Evolutionary conservation across 108 stramenopile genomes (phyloP).

Genomic region (Cyclotella sp.): DNA sequence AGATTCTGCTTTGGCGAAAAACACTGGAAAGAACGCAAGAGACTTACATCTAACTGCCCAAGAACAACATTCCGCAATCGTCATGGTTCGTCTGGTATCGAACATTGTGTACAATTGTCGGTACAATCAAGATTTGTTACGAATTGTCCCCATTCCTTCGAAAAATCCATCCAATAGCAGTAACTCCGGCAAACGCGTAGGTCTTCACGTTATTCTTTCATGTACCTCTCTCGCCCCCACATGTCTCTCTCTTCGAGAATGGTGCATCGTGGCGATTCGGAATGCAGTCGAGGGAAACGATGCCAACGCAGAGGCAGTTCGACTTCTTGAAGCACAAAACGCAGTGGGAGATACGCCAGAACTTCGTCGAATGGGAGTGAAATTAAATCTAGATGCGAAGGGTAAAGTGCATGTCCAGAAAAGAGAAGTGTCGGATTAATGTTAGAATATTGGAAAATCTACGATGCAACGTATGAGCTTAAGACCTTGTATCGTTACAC

Average conservation of each 20-base stretch:
- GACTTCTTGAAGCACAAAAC: slow-evolving; percentile 73
- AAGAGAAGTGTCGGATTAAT: slow-evolving; percentile 2
- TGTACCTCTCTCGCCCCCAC: slow-evolving; percentile 74
- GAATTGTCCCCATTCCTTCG: slow-evolving; percentile 57
- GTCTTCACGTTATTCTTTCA: slow-evolving; percentile 78
- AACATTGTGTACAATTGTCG: slow-evolving; percentile 76
- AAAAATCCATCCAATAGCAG: neutral
- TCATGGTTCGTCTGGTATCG: slow-evolving; percentile 71
- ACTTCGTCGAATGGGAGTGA: slow-evolving; percentile 68
- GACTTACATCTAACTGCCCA: slow-evolving; percentile 58
- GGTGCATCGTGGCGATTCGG: slow-evolving; percentile 86
- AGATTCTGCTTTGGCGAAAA: slow-evolving; percentile 57
- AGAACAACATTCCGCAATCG: slow-evolving; percentile 63
- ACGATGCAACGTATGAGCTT: no score
- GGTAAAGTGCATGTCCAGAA: slow-evolving; percentile 68
- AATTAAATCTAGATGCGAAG: slow-evolving; percentile 63
- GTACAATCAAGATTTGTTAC: slow-evolving; percentile 73
- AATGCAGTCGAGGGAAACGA: slow-evolving; percentile 76
- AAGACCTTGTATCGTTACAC: neutral
- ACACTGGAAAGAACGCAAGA: slow-evolving; percentile 57
- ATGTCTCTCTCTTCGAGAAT: slow-evolving; percentile 87
- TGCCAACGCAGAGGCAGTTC: slow-evolving; percentile 68
- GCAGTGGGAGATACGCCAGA: slow-evolving; percentile 65
- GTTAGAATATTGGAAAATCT: neutral
- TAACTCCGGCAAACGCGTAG: slow-evolving; percentile 44